Base-by-base conservation (phyloP, 2,329 filamentous ascomycete genomes). In the Plectosphaerella plurivora region DNA sequence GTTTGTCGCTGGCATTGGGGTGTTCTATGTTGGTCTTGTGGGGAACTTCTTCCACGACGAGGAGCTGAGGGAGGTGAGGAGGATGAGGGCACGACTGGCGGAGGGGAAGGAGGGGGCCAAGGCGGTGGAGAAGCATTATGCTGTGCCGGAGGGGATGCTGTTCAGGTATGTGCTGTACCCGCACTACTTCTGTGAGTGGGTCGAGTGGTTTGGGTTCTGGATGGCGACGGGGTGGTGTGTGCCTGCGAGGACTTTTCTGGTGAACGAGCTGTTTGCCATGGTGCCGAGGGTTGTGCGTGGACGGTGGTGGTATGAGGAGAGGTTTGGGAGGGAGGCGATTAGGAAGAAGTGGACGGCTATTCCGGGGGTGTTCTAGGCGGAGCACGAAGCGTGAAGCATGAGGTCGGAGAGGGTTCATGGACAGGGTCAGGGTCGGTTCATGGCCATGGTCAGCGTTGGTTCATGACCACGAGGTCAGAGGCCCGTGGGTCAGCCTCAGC, bases 111-210 rank as follows among this genome's bases (percentile, higher is more conserved):
- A 73, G 59, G 58, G 73, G 24, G 39, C 50, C 20, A 56, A 58
- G 10, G 47, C 63, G 56, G 84, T 89, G 55, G 81, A 88, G 45
- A 96, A 94, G 72, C 82, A 95, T 55, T 97, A 97, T 68, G 84
- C 89, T 72, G 82, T 99, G 50, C 94, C 94, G 0, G 76, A 89
- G 63, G 87, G 87, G 49, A 91, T 92, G 1, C 71, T 96, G 48
- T 99, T 97, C 71, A 77, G 80, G 59, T 87, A 85, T 62, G 82
- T 96, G 65, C 78, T 97, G 54, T 96, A 87, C 68, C 91, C 94
- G 59, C 94, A 99, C 68, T 99, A 97, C 68, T 77, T 96, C n/a
- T 88, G 87, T 65, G 94, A 99, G 73, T 99, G 94, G 94, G 68
- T 96, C 50, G 94, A 99, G 76, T 99, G 94, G 94, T 69, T 81